These are phyloP conservation scores for Poa pratensis DNA, from an alignment of 176 grass and related monocot genomes.

Conservation along the genomic window DNA sequence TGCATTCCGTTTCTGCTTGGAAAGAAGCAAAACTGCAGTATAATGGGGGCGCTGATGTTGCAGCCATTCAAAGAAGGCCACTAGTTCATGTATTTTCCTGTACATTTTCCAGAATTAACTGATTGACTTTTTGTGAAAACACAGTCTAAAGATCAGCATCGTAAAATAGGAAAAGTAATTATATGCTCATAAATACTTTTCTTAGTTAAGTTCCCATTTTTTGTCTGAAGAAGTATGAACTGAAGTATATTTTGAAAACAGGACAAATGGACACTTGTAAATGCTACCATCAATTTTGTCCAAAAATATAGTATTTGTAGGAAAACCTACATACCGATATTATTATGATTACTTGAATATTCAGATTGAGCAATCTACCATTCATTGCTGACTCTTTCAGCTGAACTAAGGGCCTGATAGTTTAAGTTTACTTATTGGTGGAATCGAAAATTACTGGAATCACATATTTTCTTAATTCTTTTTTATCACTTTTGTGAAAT, in stretches of 20 bases:
- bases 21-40: constrained; percentile 68
- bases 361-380: constrained; percentile 19
- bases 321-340: constrained; percentile 23
- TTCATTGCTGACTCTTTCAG: constrained; percentile 19
- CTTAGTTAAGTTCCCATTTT: constrained; percentile 11
- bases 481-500: constrained; percentile 16
- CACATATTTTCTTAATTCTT: neutral
- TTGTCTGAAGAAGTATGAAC: constrained; percentile 12
- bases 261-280: constrained; percentile 13
- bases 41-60: constrained; percentile 43
- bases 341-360: constrained; percentile 22
- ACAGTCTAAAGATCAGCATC: neutral
- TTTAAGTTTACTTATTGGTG: constrained; percentile 38
- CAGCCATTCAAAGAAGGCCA: constrained; percentile 52
- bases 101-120: constrained; percentile 32
- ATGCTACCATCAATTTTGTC: neutral
- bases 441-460: constrained; percentile 14
- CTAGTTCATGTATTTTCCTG: constrained; percentile 62
- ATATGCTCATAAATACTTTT: neutral
- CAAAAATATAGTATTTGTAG: constrained; percentile 12
- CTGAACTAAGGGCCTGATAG: constrained; percentile 9
- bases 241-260: constrained; percentile 7
- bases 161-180: constrained; percentile 18
- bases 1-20: constrained; percentile 70
- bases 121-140: constrained; percentile 21